phyloP scores from a whole-genome alignment of 176 grass and related monocot genomes.

The Oryza meridionalis region DNA sequence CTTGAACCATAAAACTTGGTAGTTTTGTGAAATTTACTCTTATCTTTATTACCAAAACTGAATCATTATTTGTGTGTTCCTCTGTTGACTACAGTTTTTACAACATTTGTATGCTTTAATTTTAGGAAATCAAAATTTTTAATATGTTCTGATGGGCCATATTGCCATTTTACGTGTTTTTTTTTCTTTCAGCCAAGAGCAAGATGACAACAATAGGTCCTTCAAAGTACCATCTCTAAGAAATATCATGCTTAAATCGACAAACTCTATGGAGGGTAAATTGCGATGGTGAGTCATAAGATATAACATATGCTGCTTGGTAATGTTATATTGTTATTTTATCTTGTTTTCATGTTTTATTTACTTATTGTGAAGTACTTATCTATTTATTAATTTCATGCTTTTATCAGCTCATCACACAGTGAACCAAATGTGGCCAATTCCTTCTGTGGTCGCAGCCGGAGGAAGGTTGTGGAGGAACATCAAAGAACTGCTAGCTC shows the following conservation, averaged over 20 bases:
- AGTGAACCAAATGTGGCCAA: conserved; percentile 92
- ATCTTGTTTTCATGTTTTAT: conserved; percentile 29
- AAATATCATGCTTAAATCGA: conserved; percentile 78
- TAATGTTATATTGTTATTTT: conserved; percentile 13
- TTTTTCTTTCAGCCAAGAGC: conserved; percentile 67
- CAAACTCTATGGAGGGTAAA: conserved; percentile 73
- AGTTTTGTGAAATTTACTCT: no score
- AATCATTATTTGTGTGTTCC: not conserved
- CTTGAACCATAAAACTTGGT: no score
- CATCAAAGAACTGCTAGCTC: conserved; percentile 91
- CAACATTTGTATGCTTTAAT: not conserved
- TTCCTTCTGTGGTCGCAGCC: conserved; percentile 66
- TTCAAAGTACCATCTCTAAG: conserved; percentile 64
- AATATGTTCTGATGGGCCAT: not conserved
- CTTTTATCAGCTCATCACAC: conserved; percentile 67
- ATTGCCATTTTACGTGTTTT: not conserved
- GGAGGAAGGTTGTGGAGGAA: conserved; percentile 77
- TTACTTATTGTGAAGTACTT: conserved; percentile 34
- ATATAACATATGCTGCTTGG: not conserved
- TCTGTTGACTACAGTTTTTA: conserved; percentile 28
- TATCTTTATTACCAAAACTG: not conserved
- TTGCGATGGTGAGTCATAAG: conserved; percentile 55
- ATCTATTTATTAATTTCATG: conserved; percentile 25
- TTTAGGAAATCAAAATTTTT: conserved; percentile 15
- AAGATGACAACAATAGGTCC: conserved; percentile 73